Base-by-base conservation (phyloP, 2,329 filamentous ascomycete species). In the Coniochaeta sp. region DNA sequence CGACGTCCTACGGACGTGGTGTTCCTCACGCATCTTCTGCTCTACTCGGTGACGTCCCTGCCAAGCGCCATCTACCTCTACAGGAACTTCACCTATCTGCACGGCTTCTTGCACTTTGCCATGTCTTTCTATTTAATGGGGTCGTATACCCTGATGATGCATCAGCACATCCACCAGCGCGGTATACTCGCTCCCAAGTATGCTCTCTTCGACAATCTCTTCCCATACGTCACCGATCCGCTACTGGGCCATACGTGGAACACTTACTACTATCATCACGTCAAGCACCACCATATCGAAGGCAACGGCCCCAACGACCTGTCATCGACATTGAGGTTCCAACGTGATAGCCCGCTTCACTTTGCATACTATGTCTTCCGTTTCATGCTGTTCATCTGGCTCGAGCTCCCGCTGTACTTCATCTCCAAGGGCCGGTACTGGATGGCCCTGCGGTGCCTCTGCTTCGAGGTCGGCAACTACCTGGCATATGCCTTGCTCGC, bases 231-330 rank as follows among this genome's bases (percentile, higher is more conserved):
- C 44, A 77, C 85, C 12, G 88, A 92, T 65, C 89, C 89, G 0
- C 73, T 93, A 60, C 89, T 91, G 83, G 90, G 90, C 12, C 90
- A 93, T 68, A 92, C 89, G 0, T 92, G 89, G 89, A 91, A 93
- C 74, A 88, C 87, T 1, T 93, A 93, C 74, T 93, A 83, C 71
- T 93, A 91, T 69, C 90, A 93, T 69, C 90, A 93, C 68, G 89
- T 93, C 69, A 93, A 93, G 77, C 89, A 92, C 69, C 90, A 93
- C 69, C 90, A 93, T 65, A 86, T 93, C 59, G 90, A 93, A 73
- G 70, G 85, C 63, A 93, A 93, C 67, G 90, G 90, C 0, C 89
- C 89, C 0, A 81, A 87, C 55, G 90, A 93, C 68, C 78, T 92
- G 0, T 90, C 87, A 1, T 89, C 88, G 0, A 93, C 90, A 0